These are phyloP conservation scores for Aspergillus sp. DNA, from an alignment of 2,329 filamentous ascomycete species.

Conservation along the genomic window DNA sequence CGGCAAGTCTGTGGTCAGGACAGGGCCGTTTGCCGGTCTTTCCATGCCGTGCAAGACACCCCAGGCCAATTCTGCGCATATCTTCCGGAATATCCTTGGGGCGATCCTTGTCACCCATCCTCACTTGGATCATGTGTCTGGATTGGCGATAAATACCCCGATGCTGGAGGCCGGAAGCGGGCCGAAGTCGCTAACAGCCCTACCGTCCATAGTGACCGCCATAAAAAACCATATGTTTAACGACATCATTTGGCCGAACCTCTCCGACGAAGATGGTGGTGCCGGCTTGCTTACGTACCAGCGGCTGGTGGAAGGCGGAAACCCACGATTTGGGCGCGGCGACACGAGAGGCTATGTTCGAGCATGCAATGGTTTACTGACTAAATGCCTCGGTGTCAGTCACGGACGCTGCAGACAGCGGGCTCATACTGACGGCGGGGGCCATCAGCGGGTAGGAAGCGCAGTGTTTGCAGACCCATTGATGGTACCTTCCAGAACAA, in stretches of 20 bases:
- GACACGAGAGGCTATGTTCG: slow-evolving; percentile 76
- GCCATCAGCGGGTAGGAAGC: slow-evolving; percentile 51
- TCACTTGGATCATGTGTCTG: slow-evolving; percentile 90
- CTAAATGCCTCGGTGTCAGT: slow-evolving; percentile 77
- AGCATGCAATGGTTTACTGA: slow-evolving; percentile 77
- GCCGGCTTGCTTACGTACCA: slow-evolving; percentile 87
- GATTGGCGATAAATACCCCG: slow-evolving; percentile 88
- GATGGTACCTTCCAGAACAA: slow-evolving; percentile 33
- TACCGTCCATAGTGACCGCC: slow-evolving; percentile 82
- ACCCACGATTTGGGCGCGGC: slow-evolving; percentile 70
- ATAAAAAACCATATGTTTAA: slow-evolving; percentile 96
- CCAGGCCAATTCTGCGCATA: slow-evolving; percentile 68
- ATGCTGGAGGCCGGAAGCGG: slow-evolving; percentile 64
- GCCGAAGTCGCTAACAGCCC: slow-evolving; percentile 75
- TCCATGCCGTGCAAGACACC: slow-evolving; percentile 57
- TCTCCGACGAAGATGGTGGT: slow-evolving; percentile 91
- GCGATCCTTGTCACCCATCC: slow-evolving; percentile 91
- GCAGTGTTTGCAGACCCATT: slow-evolving; percentile 37
- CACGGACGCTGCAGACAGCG: slow-evolving; percentile 81
- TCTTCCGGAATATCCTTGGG: slow-evolving; percentile 71
- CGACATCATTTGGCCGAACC: slow-evolving; percentile 93
- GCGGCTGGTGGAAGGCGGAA: slow-evolving; percentile 79
- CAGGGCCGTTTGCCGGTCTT: slow-evolving; percentile 73
- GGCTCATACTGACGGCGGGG: slow-evolving; percentile 38
- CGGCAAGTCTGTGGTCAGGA: slow-evolving; percentile 22